phyloP scores from a whole-genome alignment of 176 grass and related monocot genomes.

The Bothriochloa decipiens region DNA sequence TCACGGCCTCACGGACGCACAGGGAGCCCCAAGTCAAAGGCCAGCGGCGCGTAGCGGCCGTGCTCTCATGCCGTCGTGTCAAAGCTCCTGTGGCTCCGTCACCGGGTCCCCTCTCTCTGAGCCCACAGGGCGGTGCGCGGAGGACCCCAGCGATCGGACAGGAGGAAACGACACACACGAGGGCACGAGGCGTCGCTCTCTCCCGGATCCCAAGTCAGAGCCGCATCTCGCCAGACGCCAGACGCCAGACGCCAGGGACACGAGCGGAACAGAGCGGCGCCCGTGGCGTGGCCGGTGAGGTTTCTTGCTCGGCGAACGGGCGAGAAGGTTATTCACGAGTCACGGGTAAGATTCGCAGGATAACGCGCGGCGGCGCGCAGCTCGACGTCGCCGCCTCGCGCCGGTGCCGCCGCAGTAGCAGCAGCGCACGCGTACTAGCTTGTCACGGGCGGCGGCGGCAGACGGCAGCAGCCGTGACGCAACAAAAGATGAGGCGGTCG shows the following conservation, averaged over 20 bases:
- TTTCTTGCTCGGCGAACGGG: no score
- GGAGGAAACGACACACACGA: neutral
- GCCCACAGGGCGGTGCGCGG: neutral
- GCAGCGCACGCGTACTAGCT: neutral
- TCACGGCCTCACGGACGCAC: neutral
- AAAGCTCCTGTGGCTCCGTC: neutral
- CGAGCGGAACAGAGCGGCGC: neutral
- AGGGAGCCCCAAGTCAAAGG: conserved; percentile 1
- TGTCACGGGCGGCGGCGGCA: conserved; percentile 3
- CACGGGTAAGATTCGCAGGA: neutral
- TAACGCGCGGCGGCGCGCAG: neutral
- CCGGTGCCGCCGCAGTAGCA: no score
- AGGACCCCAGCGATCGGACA: neutral
- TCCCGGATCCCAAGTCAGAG: neutral
- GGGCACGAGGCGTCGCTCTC: neutral
- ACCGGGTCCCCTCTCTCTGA: no score
- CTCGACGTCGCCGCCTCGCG: neutral
- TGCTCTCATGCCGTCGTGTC: neutral
- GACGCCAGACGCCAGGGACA: neutral
- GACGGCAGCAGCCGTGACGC: conserved; percentile 19
- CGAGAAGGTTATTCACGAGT: no score
- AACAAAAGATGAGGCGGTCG: neutral
- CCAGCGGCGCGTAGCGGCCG: neutral
- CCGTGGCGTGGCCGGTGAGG: neutral
- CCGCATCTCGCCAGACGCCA: neutral